Evolutionary conservation across 768 basidiomycete species (phyloP).

Genomic region (Chalciporus sphaerocephalus): DNA sequence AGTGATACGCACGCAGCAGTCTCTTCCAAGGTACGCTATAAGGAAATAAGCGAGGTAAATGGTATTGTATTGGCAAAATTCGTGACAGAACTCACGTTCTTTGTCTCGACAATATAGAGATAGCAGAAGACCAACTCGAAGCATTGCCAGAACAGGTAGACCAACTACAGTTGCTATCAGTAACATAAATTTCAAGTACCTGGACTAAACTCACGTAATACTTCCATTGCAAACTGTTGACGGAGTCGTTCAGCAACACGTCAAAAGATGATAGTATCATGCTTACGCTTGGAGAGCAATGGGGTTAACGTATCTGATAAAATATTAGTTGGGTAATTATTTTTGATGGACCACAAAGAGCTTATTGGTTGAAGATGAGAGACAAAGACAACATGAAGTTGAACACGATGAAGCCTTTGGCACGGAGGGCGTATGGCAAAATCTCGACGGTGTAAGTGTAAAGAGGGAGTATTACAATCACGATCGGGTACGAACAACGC

Average conservation of each 20-base stretch:
- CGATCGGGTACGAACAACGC: background rate
- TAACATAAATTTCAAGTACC: background rate
- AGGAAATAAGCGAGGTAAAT: background rate
- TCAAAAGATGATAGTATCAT: background rate
- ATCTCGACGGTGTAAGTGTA: slow-evolving; percentile 40
- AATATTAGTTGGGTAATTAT: slow-evolving; percentile 10
- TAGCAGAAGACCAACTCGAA: slow-evolving; percentile 40
- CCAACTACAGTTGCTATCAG: background rate
- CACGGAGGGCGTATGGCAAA: slow-evolving; percentile 37
- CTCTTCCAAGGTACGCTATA: slow-evolving; percentile 18
- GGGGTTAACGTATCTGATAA: slow-evolving; percentile 33
- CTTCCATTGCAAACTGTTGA: slow-evolving; percentile 39
- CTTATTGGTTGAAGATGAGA: slow-evolving; percentile 42
- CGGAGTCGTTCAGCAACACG: background rate
- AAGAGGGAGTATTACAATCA: background rate
- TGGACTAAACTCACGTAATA: slow-evolving; percentile 36
- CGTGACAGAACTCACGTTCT: slow-evolving; percentile 22
- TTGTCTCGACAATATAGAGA: slow-evolving; percentile 37
- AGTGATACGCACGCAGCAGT: slow-evolving; percentile 15
- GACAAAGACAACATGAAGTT: slow-evolving; percentile 37
- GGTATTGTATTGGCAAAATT: background rate
- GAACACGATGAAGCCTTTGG: slow-evolving; percentile 38
- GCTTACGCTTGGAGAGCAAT: slow-evolving; percentile 29
- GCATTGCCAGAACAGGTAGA: slow-evolving; percentile 39
- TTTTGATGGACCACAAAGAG: slow-evolving; percentile 21